A percentile compares a stretch with the other conserved stretches of the same genome.
These are phyloP conservation scores for Jaapia argillacea DNA, from an alignment of 768 basidiomycete species.

Conservation along the genomic window DNA sequence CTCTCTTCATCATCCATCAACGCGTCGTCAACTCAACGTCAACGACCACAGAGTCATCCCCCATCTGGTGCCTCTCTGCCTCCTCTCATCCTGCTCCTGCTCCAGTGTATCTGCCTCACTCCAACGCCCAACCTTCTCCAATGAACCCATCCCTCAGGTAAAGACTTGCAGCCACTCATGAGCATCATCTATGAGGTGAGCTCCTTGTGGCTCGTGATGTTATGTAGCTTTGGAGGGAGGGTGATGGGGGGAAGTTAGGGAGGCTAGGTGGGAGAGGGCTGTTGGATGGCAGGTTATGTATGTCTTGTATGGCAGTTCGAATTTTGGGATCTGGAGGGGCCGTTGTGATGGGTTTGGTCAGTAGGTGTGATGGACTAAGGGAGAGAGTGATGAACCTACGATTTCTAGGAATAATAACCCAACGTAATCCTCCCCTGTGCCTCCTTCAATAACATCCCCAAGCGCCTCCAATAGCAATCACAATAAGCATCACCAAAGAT, in stretches of 20 bases:
- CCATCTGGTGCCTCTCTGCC: too few species aligned
- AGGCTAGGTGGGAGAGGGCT: conserved; percentile 58
- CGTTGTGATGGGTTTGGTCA: conserved; percentile 6
- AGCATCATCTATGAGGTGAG: too few species aligned
- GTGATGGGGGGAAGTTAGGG: conserved; percentile 36
- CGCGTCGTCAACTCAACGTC: too few species aligned
- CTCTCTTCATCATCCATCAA: too few species aligned
- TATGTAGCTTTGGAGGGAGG: conserved; percentile 60
- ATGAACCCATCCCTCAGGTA: too few species aligned
- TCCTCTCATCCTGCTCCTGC: too few species aligned
- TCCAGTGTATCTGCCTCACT: too few species aligned
- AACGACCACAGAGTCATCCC: too few species aligned
- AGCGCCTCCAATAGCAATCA: conserved; percentile 55
- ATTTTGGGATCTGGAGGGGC: conserved; percentile 64
- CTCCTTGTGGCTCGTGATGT: too few species aligned
- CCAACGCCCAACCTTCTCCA: too few species aligned
- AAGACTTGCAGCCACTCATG: too few species aligned
- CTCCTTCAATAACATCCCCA: conserved; percentile 50
- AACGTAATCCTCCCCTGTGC: conserved; percentile 59
- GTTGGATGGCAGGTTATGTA: conserved; percentile 77
- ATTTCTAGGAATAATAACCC: conserved; percentile 61
- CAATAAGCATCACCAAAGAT: conserved; percentile 66
- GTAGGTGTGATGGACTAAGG: conserved; percentile 3
- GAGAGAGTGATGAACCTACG: conserved; percentile 36
- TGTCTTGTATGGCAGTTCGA: conserved; percentile 64